Evolutionary conservation across 129 eudicot genomes (phyloP).

Genomic region (Erigeron canadensis): DNA sequence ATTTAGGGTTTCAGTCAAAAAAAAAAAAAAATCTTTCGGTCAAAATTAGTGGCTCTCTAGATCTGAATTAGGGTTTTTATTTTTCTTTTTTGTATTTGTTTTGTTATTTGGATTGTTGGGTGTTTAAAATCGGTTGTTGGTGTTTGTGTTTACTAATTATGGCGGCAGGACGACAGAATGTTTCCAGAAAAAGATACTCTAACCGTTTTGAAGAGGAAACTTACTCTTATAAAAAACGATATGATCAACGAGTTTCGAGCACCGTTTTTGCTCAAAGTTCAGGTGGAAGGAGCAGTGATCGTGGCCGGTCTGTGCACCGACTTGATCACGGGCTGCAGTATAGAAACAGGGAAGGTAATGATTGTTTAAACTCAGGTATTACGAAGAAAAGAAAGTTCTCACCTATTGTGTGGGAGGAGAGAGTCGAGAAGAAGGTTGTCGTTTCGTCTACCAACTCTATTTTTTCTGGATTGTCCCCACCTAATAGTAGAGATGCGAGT

Average conservation of each 20-base stretch:
- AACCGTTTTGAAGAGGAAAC: constrained; percentile 23
- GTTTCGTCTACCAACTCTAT: constrained; percentile 12
- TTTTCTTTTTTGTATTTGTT: constrained; percentile 4
- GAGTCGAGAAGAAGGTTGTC: constrained; percentile 54
- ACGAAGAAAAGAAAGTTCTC: constrained; percentile 69
- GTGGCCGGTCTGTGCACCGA: background rate
- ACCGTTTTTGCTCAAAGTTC: background rate
- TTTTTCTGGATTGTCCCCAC: constrained; percentile 16
- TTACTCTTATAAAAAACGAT: background rate
- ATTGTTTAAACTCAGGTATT: background rate
- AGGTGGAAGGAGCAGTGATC: constrained; percentile 10
- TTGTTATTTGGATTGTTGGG: constrained; percentile 30
- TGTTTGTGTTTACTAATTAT: constrained; percentile 26
- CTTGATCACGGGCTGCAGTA: background rate
- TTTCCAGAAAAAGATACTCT: constrained; percentile 26
- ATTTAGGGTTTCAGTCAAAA: constrained; percentile 16
- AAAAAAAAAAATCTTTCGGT: no score
- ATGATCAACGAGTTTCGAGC: background rate
- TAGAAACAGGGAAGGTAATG: background rate
- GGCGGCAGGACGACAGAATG: constrained; percentile 43
- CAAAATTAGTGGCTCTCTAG: background rate
- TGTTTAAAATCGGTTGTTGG: constrained; percentile 35
- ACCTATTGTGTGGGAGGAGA: constrained; percentile 66
- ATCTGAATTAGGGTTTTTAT: constrained; percentile 15
- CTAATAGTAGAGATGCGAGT: constrained; percentile 26